phyloP scores from a whole-genome alignment of 495 filamentous ascomycete species.

The Penicillium ucsense region DNA sequence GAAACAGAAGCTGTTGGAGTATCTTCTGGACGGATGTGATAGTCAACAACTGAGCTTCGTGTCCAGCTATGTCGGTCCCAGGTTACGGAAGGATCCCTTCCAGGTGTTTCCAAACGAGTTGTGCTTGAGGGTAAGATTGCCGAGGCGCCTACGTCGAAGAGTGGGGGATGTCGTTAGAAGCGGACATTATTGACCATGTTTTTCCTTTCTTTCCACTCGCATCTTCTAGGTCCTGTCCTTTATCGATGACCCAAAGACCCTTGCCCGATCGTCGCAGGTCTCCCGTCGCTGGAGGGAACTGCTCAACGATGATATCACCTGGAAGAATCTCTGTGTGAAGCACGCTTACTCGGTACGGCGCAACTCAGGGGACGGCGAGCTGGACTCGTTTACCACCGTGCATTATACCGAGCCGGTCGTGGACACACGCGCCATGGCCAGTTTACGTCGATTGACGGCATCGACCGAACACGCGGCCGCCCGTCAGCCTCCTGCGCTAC shows the following conservation, averaged over 20 bases:
- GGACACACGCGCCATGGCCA: conserved; percentile 12
- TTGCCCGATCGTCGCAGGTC: conserved; percentile 87
- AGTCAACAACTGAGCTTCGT: conserved; percentile 93
- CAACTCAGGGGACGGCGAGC: conserved; percentile 37
- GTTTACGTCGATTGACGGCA: conserved; percentile 17
- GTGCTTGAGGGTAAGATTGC: conserved; percentile 64
- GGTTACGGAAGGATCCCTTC: conserved; percentile 94
- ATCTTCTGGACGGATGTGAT: conserved; percentile 83
- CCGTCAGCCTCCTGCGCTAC: conserved; percentile 18
- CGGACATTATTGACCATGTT: not conserved
- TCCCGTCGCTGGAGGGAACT: conserved; percentile 88
- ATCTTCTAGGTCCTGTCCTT: conserved; percentile 68
- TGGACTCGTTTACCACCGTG: conserved; percentile 29
- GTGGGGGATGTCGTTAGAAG: not conserved
- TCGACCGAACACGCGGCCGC: conserved; percentile 15
- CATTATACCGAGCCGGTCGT: conserved; percentile 14
- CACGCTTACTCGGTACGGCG: conserved; percentile 67
- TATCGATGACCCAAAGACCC: conserved; percentile 86
- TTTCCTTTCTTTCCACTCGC: not conserved
- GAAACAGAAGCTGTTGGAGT: conserved; percentile 60
- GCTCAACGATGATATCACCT: conserved; percentile 90
- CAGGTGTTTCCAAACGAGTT: conserved; percentile 81
- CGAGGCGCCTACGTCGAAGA: too few relatives aligned
- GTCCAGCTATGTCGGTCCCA: conserved; percentile 80
- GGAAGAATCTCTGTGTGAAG: conserved; percentile 93